These are phyloP conservation scores for Cajanus cajan DNA, from an alignment of 306 rosid genomes.

Conservation along the genomic window DNA sequence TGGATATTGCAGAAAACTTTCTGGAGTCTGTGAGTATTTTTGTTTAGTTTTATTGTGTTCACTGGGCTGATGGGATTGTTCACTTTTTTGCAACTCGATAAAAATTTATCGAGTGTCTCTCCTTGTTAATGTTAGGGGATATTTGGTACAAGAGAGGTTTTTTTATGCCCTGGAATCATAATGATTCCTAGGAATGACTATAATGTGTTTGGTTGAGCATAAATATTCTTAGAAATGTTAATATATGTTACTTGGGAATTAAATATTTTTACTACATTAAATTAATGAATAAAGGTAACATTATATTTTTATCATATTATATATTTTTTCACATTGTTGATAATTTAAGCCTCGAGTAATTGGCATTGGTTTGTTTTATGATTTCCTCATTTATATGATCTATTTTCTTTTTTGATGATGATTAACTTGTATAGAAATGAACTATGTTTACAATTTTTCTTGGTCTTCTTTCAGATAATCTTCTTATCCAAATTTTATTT, in stretches of 20 bases:
- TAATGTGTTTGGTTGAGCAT: no score
- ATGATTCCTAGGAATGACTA: no score
- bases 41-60: background rate
- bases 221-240: no score
- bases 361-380: slow-evolving; percentile 8
- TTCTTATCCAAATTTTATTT: background rate
- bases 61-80: background rate
- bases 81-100: background rate
- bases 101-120: background rate
- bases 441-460: background rate
- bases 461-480: background rate
- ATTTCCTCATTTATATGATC: background rate
- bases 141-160: no score
- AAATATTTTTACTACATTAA: no score
- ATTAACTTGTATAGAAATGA: background rate
- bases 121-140: background rate
- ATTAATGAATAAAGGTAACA: no score
- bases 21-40: slow-evolving; percentile 82
- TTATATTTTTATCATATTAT: no score
- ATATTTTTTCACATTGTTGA: no score
- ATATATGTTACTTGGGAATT: no score
- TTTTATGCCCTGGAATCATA: no score
- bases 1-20: slow-evolving; percentile 88
- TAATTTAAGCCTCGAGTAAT: background rate
- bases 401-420: slow-evolving; percentile 1